These are phyloP conservation scores for Candida sp. DNA, from an alignment of 1,139 yeast genomes.

Conservation along the genomic window DNA sequence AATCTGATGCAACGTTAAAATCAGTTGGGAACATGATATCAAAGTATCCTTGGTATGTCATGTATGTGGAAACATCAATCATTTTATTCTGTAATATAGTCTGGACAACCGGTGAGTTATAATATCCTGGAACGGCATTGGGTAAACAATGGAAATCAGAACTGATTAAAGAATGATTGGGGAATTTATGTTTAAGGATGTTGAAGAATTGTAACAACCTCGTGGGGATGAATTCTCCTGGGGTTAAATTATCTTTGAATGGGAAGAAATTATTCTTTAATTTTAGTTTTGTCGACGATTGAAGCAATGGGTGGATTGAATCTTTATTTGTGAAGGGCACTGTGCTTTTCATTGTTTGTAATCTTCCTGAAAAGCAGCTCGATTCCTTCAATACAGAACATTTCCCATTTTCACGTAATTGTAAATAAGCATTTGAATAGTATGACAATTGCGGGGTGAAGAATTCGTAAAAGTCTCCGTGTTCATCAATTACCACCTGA, in stretches of 20 bases:
- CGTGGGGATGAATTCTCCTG: constrained; percentile 82
- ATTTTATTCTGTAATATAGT: constrained; percentile 66
- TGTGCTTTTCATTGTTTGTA: constrained; percentile 23
- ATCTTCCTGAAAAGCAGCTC: constrained; percentile 15
- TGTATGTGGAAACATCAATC: constrained; percentile 69
- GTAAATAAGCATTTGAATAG: constrained; percentile 53
- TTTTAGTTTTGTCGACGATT: constrained; percentile 27
- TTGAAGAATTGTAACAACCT: constrained; percentile 65
- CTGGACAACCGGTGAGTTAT: constrained; percentile 79
- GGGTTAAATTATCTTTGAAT: constrained; percentile 63
- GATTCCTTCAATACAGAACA: constrained; percentile 27
- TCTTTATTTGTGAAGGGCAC: constrained; percentile 31
- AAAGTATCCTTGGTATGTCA: constrained; percentile 82
- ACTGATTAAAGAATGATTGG: constrained; percentile 68
- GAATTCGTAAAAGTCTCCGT: constrained; percentile 77
- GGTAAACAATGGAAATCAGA: constrained; percentile 73
- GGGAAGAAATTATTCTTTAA: constrained; percentile 44
- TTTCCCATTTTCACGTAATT: constrained; percentile 48
- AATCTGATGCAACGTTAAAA: constrained; percentile 56
- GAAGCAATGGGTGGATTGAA: constrained; percentile 38
- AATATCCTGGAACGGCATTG: constrained; percentile 59
- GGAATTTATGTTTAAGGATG: constrained; percentile 62
- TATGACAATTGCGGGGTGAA: constrained; percentile 67
- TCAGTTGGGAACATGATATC: constrained; percentile 89
- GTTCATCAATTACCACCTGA: constrained; percentile 67